phyloP scores from a whole-genome alignment of 2,329 filamentous ascomycete species.

The Venturia effusa region DNA sequence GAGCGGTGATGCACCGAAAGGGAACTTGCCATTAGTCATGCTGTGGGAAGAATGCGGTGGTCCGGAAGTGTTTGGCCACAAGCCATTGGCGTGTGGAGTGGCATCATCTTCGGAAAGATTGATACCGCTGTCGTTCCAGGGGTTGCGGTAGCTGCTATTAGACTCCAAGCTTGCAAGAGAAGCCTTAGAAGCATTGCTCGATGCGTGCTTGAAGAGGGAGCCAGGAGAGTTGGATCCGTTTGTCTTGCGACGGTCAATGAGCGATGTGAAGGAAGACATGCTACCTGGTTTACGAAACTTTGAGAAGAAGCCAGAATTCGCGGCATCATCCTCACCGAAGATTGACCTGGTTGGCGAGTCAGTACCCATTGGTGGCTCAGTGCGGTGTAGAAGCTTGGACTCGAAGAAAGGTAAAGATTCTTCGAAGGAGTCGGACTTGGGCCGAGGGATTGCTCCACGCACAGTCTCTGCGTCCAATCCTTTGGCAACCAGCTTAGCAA shows the following conservation, averaged over 20 bases:
- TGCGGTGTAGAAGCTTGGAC: constrained; percentile 90
- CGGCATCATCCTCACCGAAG: constrained; percentile 72
- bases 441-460: constrained; percentile 91
- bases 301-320: constrained; percentile 72
- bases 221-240: constrained; percentile 63
- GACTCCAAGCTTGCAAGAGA: constrained; percentile 95
- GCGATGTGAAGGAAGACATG: constrained; percentile 92
- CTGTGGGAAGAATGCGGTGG: constrained; percentile 7
- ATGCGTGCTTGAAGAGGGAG: constrained; percentile 76
- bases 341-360: constrained; percentile 82
- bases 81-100: constrained; percentile 9
- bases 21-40: constrained; percentile 5
- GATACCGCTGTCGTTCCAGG: constrained; percentile 96
- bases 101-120: constrained; percentile 81
- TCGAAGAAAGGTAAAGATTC: constrained; percentile 95
- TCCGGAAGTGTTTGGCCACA: constrained; percentile 5
- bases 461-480: constrained; percentile 82
- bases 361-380: constrained; percentile 63
- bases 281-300: constrained; percentile 88
- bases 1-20: constrained; percentile 23
- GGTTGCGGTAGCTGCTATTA: constrained; percentile 86
- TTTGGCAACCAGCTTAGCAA: constrained; percentile 72
- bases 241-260: constrained; percentile 78
- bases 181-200: constrained; percentile 87
- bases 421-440: constrained; percentile 97